These are phyloP conservation scores for Termitomyces sp. DNA, from an alignment of 768 basidiomycete species.

Conservation along the genomic window DNA sequence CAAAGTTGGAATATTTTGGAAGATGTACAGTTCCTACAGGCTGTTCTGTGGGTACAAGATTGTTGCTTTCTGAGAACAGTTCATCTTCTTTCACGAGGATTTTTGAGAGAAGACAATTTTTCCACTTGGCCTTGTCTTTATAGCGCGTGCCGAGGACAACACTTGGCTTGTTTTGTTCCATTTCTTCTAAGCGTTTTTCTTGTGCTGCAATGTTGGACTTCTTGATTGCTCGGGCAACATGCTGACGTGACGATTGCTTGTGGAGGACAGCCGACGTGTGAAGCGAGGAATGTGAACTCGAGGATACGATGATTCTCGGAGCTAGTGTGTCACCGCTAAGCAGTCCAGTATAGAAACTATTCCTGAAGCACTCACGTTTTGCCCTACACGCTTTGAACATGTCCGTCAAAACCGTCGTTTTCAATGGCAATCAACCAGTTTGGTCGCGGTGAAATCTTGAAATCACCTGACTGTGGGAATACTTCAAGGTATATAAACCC, in stretches of 20 bases:
- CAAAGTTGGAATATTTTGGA: slow-evolving; percentile 58
- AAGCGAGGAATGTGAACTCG: slow-evolving; percentile 27
- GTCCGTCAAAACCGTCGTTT: background rate
- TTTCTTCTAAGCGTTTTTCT: slow-evolving; percentile 36
- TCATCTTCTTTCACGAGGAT: slow-evolving; percentile 52
- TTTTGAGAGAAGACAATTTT: slow-evolving; percentile 57
- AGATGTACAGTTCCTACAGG: slow-evolving; percentile 36
- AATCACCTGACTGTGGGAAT: slow-evolving; percentile 38
- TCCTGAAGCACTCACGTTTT: slow-evolving; percentile 19
- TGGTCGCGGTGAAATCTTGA: background rate
- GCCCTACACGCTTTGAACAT: slow-evolving; percentile 27
- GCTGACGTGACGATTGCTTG: slow-evolving; percentile 26
- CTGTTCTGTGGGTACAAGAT: slow-evolving; percentile 20
- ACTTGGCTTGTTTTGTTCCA: slow-evolving; percentile 44
- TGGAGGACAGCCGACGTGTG: slow-evolving; percentile 43
- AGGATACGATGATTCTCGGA: slow-evolving; percentile 36
- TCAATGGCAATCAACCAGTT: background rate
- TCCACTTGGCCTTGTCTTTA: slow-evolving; percentile 65
- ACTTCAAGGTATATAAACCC: slow-evolving; percentile 19
- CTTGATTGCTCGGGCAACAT: slow-evolving; percentile 30
- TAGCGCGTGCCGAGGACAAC: slow-evolving; percentile 71
- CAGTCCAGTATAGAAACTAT: background rate
- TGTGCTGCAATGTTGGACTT: slow-evolving; percentile 43
- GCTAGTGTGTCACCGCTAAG: slow-evolving; percentile 15
- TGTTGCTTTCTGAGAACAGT: slow-evolving; percentile 26